Evolutionary conservation across 352 stramenopile species (phyloP).

Genomic region (Pythium brachiatum): DNA sequence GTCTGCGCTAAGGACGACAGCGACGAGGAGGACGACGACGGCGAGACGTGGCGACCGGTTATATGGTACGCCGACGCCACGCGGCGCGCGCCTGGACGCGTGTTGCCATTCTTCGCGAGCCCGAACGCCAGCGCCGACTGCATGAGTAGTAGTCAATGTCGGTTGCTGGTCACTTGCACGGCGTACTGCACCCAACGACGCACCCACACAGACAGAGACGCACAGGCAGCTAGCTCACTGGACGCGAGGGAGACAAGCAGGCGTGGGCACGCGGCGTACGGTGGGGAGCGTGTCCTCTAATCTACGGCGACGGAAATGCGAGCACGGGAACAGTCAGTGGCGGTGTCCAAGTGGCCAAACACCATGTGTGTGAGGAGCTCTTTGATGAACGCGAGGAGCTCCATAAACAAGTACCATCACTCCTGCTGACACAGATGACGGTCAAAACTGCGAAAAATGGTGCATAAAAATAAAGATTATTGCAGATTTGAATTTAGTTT

Average conservation of each 20-base stretch:
- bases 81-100: slow-evolving; percentile 44
- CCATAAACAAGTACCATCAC: slow-evolving; percentile 26
- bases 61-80: slow-evolving; percentile 66
- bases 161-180: no score
- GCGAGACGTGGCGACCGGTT: slow-evolving; percentile 38
- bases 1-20: slow-evolving; percentile 19
- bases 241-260: neutral
- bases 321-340: neutral
- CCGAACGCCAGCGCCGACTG: slow-evolving; percentile 53
- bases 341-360: slow-evolving; percentile 22
- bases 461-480: neutral
- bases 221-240: neutral
- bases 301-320: neutral
- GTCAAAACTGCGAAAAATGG: neutral
- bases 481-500: neutral
- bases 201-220: neutral
- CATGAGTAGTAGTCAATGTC: slow-evolving; percentile 43
- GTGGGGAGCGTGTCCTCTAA: neutral
- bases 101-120: slow-evolving; percentile 67
- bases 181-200: neutral
- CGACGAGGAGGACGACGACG: slow-evolving; percentile 28
- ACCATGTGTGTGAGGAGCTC: neutral
- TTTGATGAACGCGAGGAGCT: neutral
- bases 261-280: neutral
- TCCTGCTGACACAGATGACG: neutral